Percentiles rank a stretch among this genome's conserved stretches.
These are phyloP conservation scores for Alternaria consortialis DNA, from an alignment of 2,329 filamentous ascomycete genomes.

Conservation along the genomic window DNA sequence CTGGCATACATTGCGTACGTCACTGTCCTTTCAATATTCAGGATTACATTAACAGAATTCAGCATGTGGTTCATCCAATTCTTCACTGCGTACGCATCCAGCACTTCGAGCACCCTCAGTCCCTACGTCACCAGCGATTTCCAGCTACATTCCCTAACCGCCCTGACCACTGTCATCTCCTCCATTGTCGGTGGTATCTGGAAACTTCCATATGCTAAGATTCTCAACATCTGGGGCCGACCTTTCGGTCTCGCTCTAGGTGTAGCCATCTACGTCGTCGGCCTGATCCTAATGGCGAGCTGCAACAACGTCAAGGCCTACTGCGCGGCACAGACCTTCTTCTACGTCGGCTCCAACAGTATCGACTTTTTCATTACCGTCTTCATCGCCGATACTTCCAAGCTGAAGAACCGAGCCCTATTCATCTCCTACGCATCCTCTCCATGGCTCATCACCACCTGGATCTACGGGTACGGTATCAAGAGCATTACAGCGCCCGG, in stretches of 20 bases:
- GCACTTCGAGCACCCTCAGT: constrained; percentile 52
- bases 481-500: constrained; percentile 55
- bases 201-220: constrained; percentile 55
- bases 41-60: constrained; percentile 17
- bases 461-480: constrained; percentile 40
- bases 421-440: constrained; percentile 62
- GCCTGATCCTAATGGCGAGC: constrained; percentile 72
- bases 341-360: constrained; percentile 68
- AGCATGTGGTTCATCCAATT: constrained; percentile 55
- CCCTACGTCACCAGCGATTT: constrained; percentile 55
- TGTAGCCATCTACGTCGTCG: constrained; percentile 41
- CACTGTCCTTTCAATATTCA: neutral
- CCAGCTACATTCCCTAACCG: constrained; percentile 48
- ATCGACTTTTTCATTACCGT: constrained; percentile 70
- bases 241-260: constrained; percentile 49
- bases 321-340: constrained; percentile 73
- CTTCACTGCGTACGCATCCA: constrained; percentile 58
- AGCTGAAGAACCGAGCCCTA: constrained; percentile 68
- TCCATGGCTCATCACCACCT: constrained; percentile 46
- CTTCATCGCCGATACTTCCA: constrained; percentile 74
- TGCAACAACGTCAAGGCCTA: constrained; percentile 70
- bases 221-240: constrained; percentile 56
- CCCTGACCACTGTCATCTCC: constrained; percentile 51
- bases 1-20: constrained; percentile 43
- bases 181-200: constrained; percentile 50